A percentile compares a stretch with the other conserved stretches of the same genome.
These are phyloP conservation scores for Cryphonectria naterciae DNA, from an alignment of 2,329 filamentous ascomycete species.

Conservation along the genomic window DNA sequence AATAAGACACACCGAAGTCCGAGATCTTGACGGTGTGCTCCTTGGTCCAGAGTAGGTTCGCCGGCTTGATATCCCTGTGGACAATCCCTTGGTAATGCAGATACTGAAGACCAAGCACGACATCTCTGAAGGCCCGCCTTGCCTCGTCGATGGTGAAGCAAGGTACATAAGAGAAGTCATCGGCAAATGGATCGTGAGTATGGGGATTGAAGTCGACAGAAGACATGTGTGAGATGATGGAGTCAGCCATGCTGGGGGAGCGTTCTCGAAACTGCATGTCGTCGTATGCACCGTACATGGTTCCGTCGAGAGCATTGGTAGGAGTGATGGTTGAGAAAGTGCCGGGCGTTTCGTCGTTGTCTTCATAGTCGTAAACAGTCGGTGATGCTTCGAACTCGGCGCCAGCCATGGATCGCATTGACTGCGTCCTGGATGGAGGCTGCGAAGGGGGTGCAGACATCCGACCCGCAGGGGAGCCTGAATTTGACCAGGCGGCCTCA, in stretches of 20 bases:
- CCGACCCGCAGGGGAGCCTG: conserved; percentile 44
- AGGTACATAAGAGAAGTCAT: conserved; percentile 91
- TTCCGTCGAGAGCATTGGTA: conserved; percentile 70
- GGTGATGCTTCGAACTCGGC: conserved; percentile 41
- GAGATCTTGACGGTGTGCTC: conserved; percentile 94
- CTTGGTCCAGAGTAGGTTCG: conserved; percentile 86
- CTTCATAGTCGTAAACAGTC: conserved; percentile 52
- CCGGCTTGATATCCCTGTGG: conserved; percentile 84
- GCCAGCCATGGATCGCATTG: conserved; percentile 47
- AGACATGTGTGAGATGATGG: conserved; percentile 72
- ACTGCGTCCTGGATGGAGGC: conserved; percentile 53
- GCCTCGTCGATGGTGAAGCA: conserved; percentile 87
- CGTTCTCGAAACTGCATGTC: conserved; percentile 65
- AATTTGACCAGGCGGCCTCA: conserved; percentile 40
- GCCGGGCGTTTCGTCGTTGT: conserved; percentile 58
- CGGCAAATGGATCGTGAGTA: conserved; percentile 70
- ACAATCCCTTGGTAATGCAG: conserved; percentile 86
- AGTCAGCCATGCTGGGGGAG: conserved; percentile 81
- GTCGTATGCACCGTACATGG: conserved; percentile 76
- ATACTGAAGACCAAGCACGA: conserved; percentile 90
- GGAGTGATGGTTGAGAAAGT: conserved; percentile 57
- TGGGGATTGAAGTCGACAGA: conserved; percentile 63
- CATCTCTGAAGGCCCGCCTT: conserved; percentile 86
- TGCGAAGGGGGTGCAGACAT: conserved; percentile 49
- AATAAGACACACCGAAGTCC: conserved; percentile 97